Percentiles rank a stretch among this genome's conserved stretches.
These are phyloP conservation scores for Craterostigma plantagineum DNA, from an alignment of 257 asterid species.

Conservation along the genomic window DNA sequence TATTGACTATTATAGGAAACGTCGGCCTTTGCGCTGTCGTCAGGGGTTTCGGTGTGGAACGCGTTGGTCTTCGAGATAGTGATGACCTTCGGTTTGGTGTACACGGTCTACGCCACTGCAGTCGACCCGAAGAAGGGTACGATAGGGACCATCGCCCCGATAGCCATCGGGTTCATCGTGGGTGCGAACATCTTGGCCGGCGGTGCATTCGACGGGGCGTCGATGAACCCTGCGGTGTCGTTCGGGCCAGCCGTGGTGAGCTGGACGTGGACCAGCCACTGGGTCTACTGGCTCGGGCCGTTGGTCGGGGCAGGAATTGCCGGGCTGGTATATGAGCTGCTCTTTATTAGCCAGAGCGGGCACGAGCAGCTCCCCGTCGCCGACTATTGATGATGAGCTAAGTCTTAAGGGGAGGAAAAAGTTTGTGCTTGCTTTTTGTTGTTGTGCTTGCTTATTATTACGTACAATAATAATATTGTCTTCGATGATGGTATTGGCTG, in stretches of 20 bases:
- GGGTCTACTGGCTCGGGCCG: constrained; percentile 70
- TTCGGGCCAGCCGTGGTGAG: constrained; percentile 59
- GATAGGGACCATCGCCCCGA: constrained; percentile 43
- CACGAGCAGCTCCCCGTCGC: constrained; percentile 1
- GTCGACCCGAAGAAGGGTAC: constrained; percentile 52
- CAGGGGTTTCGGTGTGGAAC: constrained; percentile 33
- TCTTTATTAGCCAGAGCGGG: constrained; percentile 16
- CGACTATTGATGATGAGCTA: neutral
- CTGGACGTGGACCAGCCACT: constrained; percentile 52
- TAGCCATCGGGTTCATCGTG: constrained; percentile 56
- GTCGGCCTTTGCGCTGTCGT: constrained; percentile 11
- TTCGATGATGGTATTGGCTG: too few species aligned
- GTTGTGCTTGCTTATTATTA: neutral
- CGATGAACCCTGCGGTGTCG: constrained; percentile 70
- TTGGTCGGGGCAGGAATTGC: constrained; percentile 39
- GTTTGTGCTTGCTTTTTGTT: neutral
- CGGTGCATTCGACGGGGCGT: constrained; percentile 55
- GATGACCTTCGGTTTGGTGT: constrained; percentile 57
- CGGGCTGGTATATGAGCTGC: constrained; percentile 27
- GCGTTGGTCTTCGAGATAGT: constrained; percentile 49
- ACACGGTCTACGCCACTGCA: constrained; percentile 59
- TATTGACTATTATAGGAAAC: too few species aligned
- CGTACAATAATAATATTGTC: too few species aligned
- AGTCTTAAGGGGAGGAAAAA: too few species aligned
- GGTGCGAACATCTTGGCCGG: constrained; percentile 66